Conservation (phyloP, 2,329 filamentous ascomycete species). For the Ilyonectria robusta region DNA sequence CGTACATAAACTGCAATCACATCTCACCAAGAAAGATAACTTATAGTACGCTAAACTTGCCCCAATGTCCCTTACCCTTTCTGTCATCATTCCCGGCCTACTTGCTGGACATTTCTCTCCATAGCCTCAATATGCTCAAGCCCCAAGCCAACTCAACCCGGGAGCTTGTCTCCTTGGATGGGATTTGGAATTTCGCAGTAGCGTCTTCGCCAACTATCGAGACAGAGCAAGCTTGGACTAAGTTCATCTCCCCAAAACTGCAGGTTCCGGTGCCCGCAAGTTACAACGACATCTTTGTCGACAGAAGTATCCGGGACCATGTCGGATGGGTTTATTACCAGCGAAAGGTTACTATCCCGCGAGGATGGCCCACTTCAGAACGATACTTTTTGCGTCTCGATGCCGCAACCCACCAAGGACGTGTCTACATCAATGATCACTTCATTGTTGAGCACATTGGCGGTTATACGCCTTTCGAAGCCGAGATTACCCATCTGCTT, state of each 20-base stretch:
- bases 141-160: slow-evolving; percentile 24
- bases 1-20: too few species aligned
- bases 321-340: slow-evolving; percentile 37
- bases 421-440: slow-evolving; percentile 30
- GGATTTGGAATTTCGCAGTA: slow-evolving; percentile 33
- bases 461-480: slow-evolving; percentile 32
- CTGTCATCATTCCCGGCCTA: neutral
- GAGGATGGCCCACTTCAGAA: slow-evolving; percentile 16
- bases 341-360: slow-evolving; percentile 20
- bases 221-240: slow-evolving; percentile 17
- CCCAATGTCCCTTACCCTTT: neutral
- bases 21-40: neutral
- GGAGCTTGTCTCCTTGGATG: slow-evolving; percentile 32
- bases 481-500: slow-evolving; percentile 19
- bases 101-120: neutral
- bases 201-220: slow-evolving; percentile 20
- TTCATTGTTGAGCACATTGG: slow-evolving; percentile 32
- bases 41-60: neutral
- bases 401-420: slow-evolving; percentile 28
- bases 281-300: slow-evolving; percentile 36
- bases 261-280: slow-evolving; percentile 31
- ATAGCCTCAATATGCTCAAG: slow-evolving; percentile 27
- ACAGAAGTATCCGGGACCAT: slow-evolving; percentile 26
- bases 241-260: slow-evolving; percentile 12
- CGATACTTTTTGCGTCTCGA: slow-evolving; percentile 29